phyloP scores from a whole-genome alignment of 768 basidiomycete genomes.

The Kwoniella heveanensis region DNA sequence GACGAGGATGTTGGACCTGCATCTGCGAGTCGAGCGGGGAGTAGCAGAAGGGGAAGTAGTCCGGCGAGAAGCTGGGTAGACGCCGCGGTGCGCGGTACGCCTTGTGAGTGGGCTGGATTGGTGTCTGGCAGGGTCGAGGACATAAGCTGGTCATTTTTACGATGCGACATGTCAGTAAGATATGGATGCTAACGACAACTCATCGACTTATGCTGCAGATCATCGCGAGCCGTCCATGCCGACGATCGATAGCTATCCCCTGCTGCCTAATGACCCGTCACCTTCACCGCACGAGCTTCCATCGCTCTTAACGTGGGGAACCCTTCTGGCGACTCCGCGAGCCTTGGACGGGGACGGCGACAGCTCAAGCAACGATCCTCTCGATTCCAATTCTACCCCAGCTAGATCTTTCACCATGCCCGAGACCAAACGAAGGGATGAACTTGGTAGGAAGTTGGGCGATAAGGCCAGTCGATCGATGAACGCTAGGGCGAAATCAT shows the following conservation, averaged over 20 bases:
- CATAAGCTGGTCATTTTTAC: too few species aligned
- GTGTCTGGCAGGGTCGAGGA: too few species aligned
- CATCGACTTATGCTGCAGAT: slow-evolving; percentile 61
- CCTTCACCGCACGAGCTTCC: slow-evolving; percentile 82
- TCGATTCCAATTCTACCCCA: slow-evolving; percentile 45
- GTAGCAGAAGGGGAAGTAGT: slow-evolving; percentile 63
- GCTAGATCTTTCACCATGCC: slow-evolving; percentile 68
- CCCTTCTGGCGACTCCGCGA: slow-evolving; percentile 85
- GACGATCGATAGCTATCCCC: slow-evolving; percentile 63
- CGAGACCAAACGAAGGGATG: slow-evolving; percentile 75
- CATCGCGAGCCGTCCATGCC: slow-evolving; percentile 60
- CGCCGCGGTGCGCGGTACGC: slow-evolving; percentile 89
- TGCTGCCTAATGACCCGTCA: slow-evolving; percentile 83
- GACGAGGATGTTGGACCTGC: slow-evolving; percentile 60
- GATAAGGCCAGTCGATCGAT: slow-evolving; percentile 78
- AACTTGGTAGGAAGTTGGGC: slow-evolving; percentile 77
- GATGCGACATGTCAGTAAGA: background rate
- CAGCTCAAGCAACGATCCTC: slow-evolving; percentile 54
- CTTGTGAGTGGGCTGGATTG: slow-evolving; percentile 66
- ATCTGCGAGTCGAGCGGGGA: slow-evolving; percentile 9
- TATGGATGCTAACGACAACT: background rate
- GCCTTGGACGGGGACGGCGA: slow-evolving; percentile 60
- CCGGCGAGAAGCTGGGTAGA: slow-evolving; percentile 87
- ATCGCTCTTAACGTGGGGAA: slow-evolving; percentile 97
- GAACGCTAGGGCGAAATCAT: slow-evolving; percentile 58